These are phyloP conservation scores for Talaromyces sp. DNA, from an alignment of 2,329 filamentous ascomycete species.

Conservation along the genomic window DNA sequence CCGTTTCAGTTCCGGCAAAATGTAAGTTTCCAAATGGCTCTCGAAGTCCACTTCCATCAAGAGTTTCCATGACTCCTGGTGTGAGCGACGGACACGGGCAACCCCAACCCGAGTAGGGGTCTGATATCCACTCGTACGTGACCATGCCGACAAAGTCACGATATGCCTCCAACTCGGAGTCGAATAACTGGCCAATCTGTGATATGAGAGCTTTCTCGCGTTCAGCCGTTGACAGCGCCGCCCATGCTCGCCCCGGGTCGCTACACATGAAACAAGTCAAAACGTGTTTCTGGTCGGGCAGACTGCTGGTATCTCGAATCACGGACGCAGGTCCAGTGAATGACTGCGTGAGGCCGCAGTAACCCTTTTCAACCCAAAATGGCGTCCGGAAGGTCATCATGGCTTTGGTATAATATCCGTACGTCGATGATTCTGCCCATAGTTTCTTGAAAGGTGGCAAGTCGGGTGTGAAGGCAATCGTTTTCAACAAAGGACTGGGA, in stretches of 20 bases:
- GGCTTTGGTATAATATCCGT: not conserved
- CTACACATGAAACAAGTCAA: slow-evolving; percentile 42
- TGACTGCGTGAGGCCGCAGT: slow-evolving; percentile 38
- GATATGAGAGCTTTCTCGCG: slow-evolving; percentile 10
- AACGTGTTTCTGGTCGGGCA: slow-evolving; percentile 21
- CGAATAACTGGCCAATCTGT: not conserved
- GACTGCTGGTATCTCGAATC: slow-evolving; percentile 40
- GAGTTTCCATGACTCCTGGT: slow-evolving; percentile 33
- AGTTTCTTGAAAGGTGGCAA: slow-evolving; percentile 42
- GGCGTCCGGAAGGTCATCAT: slow-evolving; percentile 31
- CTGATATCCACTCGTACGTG: slow-evolving; percentile 36
- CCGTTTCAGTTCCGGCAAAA: slow-evolving; percentile 53
- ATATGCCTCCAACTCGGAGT: slow-evolving; percentile 9
- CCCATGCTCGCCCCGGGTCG: slow-evolving; percentile 14
- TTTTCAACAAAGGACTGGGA: slow-evolving; percentile 43
- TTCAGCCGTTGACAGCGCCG: slow-evolving; percentile 30
- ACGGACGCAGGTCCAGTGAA: slow-evolving; percentile 37
- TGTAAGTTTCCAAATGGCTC: slow-evolving; percentile 41
- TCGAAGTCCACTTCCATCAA: slow-evolving; percentile 30
- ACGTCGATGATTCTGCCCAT: not conserved
- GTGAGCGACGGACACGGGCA: slow-evolving; percentile 33
- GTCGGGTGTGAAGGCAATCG: slow-evolving; percentile 45
- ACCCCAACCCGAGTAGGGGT: slow-evolving; percentile 37
- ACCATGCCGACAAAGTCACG: slow-evolving; percentile 21
- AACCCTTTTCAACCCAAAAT: slow-evolving; percentile 41